Base-by-base conservation (phyloP, 768 basidiomycete species). In the Lactifluus volemus region DNA sequence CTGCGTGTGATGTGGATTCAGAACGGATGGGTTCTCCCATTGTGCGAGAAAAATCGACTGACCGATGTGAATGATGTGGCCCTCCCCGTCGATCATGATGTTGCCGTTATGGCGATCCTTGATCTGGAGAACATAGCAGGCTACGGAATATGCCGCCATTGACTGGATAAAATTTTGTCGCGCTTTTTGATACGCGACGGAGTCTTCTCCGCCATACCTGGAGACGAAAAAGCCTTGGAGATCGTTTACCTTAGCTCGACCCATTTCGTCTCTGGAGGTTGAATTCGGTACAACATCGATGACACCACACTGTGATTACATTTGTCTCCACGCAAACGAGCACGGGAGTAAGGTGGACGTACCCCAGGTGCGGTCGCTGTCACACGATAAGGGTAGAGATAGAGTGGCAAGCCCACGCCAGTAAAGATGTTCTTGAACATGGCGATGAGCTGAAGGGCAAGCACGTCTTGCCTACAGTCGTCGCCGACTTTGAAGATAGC, bases 401-500 rank as follows among this genome's bases (percentile, higher is more conserved):
- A 98, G 19, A 98, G 75, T 2, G 86, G 89, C 58, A 99, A 76
- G 1, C 97, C 97, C 61, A 96, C 81, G 63, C 83, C 82, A 12
- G 81, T 88, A 75, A 96, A 99, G 59, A 98, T 88, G 72, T 97
- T 98, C 75, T 98, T 98, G 82, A 98, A 98, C 94, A 98, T 98
- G 5, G 97, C 97, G 63, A 99, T 98, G 63, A 98, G 76, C 69
- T 99, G 97, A 51, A 99, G 77, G 0, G 97, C 97, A 49, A 99
- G 81, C n/a, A 98, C 88, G 68, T 99, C 97, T 72, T 99, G 97
- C 47, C 97, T 84, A 72, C 97, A 99, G 70, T 99, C 97, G 70
- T 99, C 97, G 58, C 97, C 97, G 60, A 99, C 97, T 78, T 99
- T 99, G 85, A 99, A 99, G 64, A 99, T 99, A 1, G 97, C 97